Evolutionary conservation across 768 basidiomycete genomes (phyloP), one percentile per base, ranked within the genome.

Genomic region (Gymnopilus junonius): DNA sequence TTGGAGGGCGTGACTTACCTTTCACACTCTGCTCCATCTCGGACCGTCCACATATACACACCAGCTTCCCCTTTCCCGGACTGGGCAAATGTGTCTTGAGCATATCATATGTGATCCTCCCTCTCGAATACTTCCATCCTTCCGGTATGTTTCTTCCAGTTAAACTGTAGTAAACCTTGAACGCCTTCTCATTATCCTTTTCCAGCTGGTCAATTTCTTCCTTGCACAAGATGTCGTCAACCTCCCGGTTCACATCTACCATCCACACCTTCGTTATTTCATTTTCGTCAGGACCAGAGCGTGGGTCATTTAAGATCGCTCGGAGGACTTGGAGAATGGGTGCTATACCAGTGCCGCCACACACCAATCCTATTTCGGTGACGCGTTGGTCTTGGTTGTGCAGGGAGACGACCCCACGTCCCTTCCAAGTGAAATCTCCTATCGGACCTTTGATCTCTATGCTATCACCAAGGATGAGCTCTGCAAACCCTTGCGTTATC

Each of bases 391-490:
- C 66, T 1, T 71, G 59, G 0, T 81, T 81, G 43, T 76, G 73
- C 74, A 81, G 75, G 25, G 62, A 65, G 12, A 78, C 79, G 8
- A 70, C 58, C 0, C 82, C 81, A 11, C 71, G 54, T 1, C 85
- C 84, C 3, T 76, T 67, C 83, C 84, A 88, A 21, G 78, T 69
- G 67, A 88, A 88, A 6, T 81, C 79, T 0, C 87, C 87, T 7
- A 87, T 69, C 0, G 87, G 87, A 0, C 87, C 87, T 67, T 87
- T 88, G 54, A 88, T 63, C 61, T 88, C 85, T 8, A 88, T 72
- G 3, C 39, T 66, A 57, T 88, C 86, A 2, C 81, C 86, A 4
- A 86, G 63, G 4, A 58, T 67, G 1, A 89, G 79, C 65, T 83
- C 78, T 34, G 68, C 67, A 31, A 80, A 81, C 2, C 80, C 80